Conservation (phyloP, 2,329 filamentous ascomycete genomes). For the Pleurostoma richardsiae region DNA sequence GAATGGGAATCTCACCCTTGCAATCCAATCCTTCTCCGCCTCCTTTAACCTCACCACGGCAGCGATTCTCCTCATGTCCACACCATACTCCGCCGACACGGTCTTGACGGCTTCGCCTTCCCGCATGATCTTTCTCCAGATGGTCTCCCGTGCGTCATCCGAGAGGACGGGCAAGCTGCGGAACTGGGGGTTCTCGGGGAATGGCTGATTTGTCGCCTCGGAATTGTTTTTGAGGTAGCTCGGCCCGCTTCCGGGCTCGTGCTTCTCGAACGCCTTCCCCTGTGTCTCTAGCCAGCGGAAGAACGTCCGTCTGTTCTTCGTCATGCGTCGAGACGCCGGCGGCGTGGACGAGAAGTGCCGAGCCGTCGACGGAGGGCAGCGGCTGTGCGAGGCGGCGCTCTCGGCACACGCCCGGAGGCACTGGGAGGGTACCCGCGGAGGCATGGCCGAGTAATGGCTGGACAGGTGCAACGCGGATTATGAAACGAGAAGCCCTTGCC, state of each 20-base stretch:
- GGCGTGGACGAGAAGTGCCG: constrained; percentile 34
- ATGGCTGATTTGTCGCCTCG: constrained; percentile 45
- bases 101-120: constrained; percentile 65
- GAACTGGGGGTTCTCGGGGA: constrained; percentile 70
- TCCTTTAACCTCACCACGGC: constrained; percentile 83
- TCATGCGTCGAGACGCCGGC: constrained; percentile 27
- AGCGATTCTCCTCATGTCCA: constrained; percentile 79
- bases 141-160: constrained; percentile 65
- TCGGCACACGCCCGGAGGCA: constrained; percentile 6
- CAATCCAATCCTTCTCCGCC: constrained; percentile 73
- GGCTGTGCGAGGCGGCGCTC: constrained; percentile 3
- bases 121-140: constrained; percentile 65
- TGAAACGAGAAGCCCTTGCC: no score
- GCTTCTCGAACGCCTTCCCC: constrained; percentile 10
- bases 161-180: constrained; percentile 67
- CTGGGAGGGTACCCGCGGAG: constrained; percentile 7
- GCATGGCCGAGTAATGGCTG: constrained; percentile 1
- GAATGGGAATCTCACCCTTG: constrained; percentile 59
- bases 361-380: constrained; percentile 2
- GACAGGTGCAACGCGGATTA: no score
- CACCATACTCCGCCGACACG: constrained; percentile 70
- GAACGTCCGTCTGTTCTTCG: constrained; percentile 29
- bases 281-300: constrained; percentile 24
- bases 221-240: constrained; percentile 31
- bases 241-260: constrained; percentile 11